Base-by-base conservation (phyloP, 2,329 filamentous ascomycete species). In the Scytalidium lignicola region DNA sequence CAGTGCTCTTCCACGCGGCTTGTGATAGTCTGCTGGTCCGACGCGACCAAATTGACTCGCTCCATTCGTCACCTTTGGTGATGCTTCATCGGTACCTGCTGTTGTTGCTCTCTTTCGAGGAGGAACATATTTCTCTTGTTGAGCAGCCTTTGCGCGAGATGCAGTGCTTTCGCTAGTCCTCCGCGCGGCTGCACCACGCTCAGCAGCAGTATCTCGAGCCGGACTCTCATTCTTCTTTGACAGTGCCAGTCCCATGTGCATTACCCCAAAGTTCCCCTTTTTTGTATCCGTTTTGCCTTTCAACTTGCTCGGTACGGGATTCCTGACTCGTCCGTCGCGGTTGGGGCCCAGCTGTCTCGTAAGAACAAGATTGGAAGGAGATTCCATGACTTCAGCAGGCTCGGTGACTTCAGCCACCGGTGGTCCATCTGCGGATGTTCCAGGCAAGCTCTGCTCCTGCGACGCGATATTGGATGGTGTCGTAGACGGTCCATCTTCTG, bases 161-260 rank as follows among this genome's bases (percentile, higher is more conserved):
- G 75, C 78, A 12, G 80, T 83, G 56, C 72, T 76, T 61, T 85
- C 80, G 58, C 81, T 85, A 12, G 79, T 81, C 45, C 78, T 75
- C 62, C 82, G 79, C 2, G 82, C 81, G 43, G 78, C 75, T 15
- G 61, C 62, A 53, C 63, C 59, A 77, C 78, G 75, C 62, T 82
- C 80, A 5, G 80, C 80, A 42, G 78, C 74, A 46, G 74, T 74
- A 59, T 63, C 61, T 49, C 53, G 56, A 15, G 58, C 57, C 22
- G 51, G 51, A 26, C 46, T 43, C 17, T 64, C 61, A 39, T 44
- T 76, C 72, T 59, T 61, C 53, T 60, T 63, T 19, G 46, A 51
- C 69, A 45, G 74, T 67, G 37, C 73, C 71, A 53, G 69, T 66
- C 60, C 68, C 70, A 85, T 82, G 49, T 82, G 78, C 74, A 85